A percentile compares a stretch with the other conserved stretches of the same genome.
These are phyloP conservation scores for Aspergillus haitiensis DNA, from an alignment of 495 filamentous ascomycete species.

Conservation along the genomic window DNA sequence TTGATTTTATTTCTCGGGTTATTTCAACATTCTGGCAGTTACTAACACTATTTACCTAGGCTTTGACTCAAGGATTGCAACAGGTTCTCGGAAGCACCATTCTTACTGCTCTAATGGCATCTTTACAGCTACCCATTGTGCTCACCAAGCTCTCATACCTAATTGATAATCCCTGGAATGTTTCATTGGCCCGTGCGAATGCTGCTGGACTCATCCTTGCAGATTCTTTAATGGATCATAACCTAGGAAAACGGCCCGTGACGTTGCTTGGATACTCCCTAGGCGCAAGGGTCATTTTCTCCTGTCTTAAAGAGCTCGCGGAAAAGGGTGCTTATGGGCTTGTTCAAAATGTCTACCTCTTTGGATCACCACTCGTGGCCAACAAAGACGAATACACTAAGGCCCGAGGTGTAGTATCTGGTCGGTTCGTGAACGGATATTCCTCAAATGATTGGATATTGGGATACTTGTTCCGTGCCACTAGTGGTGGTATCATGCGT, in stretches of 20 bases:
- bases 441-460: slow-evolving; percentile 96
- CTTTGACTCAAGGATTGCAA: slow-evolving; percentile 92
- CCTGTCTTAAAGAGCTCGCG: slow-evolving; percentile 84
- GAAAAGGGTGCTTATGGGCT: slow-evolving; percentile 85
- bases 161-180: slow-evolving; percentile 97
- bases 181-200: slow-evolving; percentile 86
- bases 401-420: slow-evolving; percentile 77
- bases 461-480: slow-evolving; percentile 94
- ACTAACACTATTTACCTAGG: slow-evolving; percentile 49
- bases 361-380: slow-evolving; percentile 88
- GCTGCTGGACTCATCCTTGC: slow-evolving; percentile 90
- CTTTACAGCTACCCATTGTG: slow-evolving; percentile 87
- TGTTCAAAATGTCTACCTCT: slow-evolving; percentile 93
- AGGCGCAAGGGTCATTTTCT: slow-evolving; percentile 89
- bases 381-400: slow-evolving; percentile 88
- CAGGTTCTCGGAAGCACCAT: slow-evolving; percentile 93
- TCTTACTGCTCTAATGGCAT: slow-evolving; percentile 84
- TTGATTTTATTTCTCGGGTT: background rate
- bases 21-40: background rate
- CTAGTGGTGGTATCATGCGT: slow-evolving; percentile 85
- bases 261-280: slow-evolving; percentile 97
- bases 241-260: slow-evolving; percentile 85
- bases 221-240: slow-evolving; percentile 88
- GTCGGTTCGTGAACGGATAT: slow-evolving; percentile 93
- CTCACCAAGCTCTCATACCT: slow-evolving; percentile 94